These are phyloP conservation scores for Plasmodium vinckei DNA, from an alignment of 169 alveolate species.

Conservation along the genomic window DNA sequence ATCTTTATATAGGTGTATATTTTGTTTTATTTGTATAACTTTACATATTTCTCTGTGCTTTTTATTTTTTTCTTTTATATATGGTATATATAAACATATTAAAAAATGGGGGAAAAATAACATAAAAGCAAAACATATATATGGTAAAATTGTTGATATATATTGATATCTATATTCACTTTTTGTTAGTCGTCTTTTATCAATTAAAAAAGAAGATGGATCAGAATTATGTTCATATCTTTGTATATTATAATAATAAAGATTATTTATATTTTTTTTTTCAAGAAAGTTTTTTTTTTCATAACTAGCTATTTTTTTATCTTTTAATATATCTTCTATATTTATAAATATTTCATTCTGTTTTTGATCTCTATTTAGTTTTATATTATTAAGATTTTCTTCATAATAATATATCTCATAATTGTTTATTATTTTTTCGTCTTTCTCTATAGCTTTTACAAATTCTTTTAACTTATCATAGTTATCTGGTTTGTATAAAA, in stretches of 20 bases:
- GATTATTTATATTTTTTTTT: slow-evolving; percentile 15
- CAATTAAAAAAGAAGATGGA: slow-evolving; percentile 66
- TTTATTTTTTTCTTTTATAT: slow-evolving; percentile 53
- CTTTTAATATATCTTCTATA: slow-evolving; percentile 6
- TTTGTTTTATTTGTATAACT: slow-evolving; percentile 40
- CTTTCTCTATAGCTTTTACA: slow-evolving; percentile 19
- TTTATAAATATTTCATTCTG: slow-evolving; percentile 43
- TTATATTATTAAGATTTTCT: slow-evolving; percentile 18
- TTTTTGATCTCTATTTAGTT: slow-evolving; percentile 53
- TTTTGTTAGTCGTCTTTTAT: slow-evolving; percentile 53
- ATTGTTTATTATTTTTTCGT: slow-evolving; percentile 1
- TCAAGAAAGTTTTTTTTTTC: slow-evolving; percentile 20
- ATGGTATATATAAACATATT: slow-evolving; percentile 63
- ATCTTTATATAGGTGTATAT: slow-evolving; percentile 52
- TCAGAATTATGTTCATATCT: slow-evolving; percentile 49
- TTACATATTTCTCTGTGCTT: slow-evolving; percentile 35
- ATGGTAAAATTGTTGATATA: slow-evolving; percentile 58
- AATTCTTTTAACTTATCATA: slow-evolving; percentile 17
- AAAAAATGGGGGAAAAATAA: slow-evolving; percentile 55
- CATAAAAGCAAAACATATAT: slow-evolving; percentile 66
- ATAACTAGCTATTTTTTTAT: slow-evolving; percentile 12
- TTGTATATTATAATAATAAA: slow-evolving; percentile 45
- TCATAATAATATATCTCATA: slow-evolving; percentile 46
- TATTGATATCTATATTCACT: slow-evolving; percentile 57
- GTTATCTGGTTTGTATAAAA: slow-evolving; percentile 25